Conservation (phyloP, 176 grass and related monocot species). For the Oryza rufipogon region DNA sequence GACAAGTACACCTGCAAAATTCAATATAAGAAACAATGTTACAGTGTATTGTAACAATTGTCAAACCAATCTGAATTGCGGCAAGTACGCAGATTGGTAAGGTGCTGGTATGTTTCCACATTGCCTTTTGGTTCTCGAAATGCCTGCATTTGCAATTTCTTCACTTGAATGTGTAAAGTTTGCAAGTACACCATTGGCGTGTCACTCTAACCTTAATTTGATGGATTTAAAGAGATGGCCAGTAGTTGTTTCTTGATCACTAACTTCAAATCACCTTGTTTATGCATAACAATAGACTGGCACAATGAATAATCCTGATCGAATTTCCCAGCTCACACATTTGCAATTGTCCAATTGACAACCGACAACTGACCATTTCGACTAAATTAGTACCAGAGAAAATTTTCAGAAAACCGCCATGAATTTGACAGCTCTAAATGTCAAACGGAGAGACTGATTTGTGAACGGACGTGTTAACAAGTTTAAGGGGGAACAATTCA, state of each 20-base stretch:
- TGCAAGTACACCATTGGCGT: neutral
- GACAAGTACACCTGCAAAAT: conserved; percentile 81
- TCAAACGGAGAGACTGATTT: neutral
- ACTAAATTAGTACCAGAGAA: neutral
- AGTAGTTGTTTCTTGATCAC: neutral
- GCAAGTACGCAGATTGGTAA: neutral
- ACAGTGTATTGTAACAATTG: neutral
- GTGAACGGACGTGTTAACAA: neutral
- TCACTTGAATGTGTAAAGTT: neutral
- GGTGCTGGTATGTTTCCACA: neutral
- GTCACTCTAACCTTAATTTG: neutral
- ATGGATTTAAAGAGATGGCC: neutral
- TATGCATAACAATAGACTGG: neutral
- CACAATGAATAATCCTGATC: neutral
- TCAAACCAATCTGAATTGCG: neutral
- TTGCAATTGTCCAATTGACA: neutral
- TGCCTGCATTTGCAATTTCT: conserved; percentile 16
- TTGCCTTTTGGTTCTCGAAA: neutral
- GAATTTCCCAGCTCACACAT: neutral
- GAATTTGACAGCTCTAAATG: neutral
- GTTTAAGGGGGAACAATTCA: neutral
- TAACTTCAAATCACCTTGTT: conserved; percentile 8
- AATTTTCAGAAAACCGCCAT: no score
- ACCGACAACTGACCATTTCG: neutral
- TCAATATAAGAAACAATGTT: conserved; percentile 1